Percentiles rank a stretch among this genome's conserved stretches.
phyloP scores from a whole-genome alignment of 148 eudicot genomes.

The Selenicereus undatus region DNA sequence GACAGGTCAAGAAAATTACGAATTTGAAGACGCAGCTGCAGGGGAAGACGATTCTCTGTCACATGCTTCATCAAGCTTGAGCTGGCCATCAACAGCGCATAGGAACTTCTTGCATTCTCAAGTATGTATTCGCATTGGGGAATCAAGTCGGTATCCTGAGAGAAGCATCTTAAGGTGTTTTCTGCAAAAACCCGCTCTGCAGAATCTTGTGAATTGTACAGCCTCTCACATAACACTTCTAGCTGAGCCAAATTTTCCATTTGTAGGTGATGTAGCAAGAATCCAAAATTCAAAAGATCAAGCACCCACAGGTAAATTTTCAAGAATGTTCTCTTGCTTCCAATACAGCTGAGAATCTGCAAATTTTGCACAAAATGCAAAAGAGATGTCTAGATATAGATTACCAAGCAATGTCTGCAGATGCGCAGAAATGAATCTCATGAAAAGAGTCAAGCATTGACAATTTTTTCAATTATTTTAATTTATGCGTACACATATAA shows the following conservation, averaged over 20 bases:
- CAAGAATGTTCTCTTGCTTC: slow-evolving; percentile 24
- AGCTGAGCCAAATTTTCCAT: slow-evolving; percentile 87
- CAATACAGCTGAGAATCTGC: slow-evolving; percentile 38
- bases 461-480: slow-evolving; percentile 22
- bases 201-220: slow-evolving; percentile 87
- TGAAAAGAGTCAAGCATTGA: slow-evolving; percentile 14
- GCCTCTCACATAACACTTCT: slow-evolving; percentile 92
- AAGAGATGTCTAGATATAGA: slow-evolving; percentile 36
- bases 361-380: slow-evolving; percentile 40
- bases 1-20: slow-evolving; percentile 54
- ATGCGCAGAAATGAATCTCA: slow-evolving; percentile 18
- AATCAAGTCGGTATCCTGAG: slow-evolving; percentile 68
- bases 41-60: slow-evolving; percentile 68
- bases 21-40: slow-evolving; percentile 88
- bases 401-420: slow-evolving; percentile 21
- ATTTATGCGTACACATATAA: slow-evolving; percentile 26
- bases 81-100: slow-evolving; percentile 87
- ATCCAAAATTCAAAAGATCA: slow-evolving; percentile 20
- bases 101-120: slow-evolving; percentile 82
- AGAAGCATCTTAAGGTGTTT: slow-evolving; percentile 73
- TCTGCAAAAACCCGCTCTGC: slow-evolving; percentile 91
- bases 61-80: slow-evolving; percentile 98
- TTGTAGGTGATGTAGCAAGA: slow-evolving; percentile 30
- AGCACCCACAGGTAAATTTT: slow-evolving; percentile 24
- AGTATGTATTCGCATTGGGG: slow-evolving; percentile 86